Evolutionary conservation across 352 stramenopile species (phyloP).

Genomic region (Aphanomyces euteiches): DNA sequence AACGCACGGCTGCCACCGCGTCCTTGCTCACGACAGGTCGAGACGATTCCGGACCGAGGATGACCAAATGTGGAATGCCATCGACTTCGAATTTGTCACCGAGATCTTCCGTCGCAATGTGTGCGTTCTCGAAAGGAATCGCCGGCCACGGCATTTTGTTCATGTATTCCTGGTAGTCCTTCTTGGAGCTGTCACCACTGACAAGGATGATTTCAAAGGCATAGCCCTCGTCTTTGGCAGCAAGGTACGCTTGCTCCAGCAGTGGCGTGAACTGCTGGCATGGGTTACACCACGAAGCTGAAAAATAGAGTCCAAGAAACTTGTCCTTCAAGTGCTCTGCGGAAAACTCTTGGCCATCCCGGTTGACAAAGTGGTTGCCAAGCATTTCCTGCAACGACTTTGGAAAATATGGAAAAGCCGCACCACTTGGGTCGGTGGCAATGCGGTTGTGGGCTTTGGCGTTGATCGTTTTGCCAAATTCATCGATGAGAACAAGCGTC

Average conservation of each 20-base stretch:
- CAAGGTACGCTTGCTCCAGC: constrained; percentile 55
- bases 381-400: constrained; percentile 12
- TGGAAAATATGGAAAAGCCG: constrained; percentile 11
- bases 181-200: neutral
- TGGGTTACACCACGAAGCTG: constrained; percentile 50
- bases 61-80: constrained; percentile 20
- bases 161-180: neutral
- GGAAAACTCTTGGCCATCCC: neutral
- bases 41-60: neutral
- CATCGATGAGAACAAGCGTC: constrained; percentile 86
- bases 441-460: constrained; percentile 73
- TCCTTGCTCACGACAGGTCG: constrained; percentile 24
- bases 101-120: constrained; percentile 3
- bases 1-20: neutral
- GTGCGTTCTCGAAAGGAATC: constrained; percentile 19
- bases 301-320: constrained; percentile 64
- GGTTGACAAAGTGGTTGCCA: constrained; percentile 13
- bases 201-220: constrained; percentile 13
- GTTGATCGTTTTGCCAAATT: constrained; percentile 68
- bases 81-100: constrained; percentile 18
- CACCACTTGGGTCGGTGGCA: constrained; percentile 34
- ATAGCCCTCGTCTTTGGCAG: constrained; percentile 26
- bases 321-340: constrained; percentile 23
- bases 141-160: constrained; percentile 27
- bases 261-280: constrained; percentile 64